Base-by-base conservation (phyloP, 2,329 filamentous ascomycete genomes). In the Bimuria novae-zelandiae region DNA sequence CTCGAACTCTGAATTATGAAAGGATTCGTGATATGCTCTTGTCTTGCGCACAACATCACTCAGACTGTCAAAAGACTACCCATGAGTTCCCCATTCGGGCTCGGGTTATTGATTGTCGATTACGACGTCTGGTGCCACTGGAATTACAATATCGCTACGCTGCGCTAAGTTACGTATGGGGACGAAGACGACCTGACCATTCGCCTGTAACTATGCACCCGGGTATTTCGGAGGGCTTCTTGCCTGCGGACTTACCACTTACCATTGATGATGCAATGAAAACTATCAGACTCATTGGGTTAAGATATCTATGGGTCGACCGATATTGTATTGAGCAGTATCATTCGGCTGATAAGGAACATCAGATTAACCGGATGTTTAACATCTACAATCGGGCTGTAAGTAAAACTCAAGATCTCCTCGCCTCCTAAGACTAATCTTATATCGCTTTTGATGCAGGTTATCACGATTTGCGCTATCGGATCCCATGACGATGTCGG, bases 271-370 rank as follows among this genome's bases (percentile, higher is more conserved):
- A 69, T 53, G 59, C 56, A 10, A 58, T 71, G 3, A 40, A 21
- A 3, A 57, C 61, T 14, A 63, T 60, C 0, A 37, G 30, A n/a
- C 35, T 25, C 3, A 52, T 71, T 3, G 57, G 64, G 2, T 43
- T 57, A 7, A 51, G 53, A 6, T 70, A 67, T 43, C 45, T 72
- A 0, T 72, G 68, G 68, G 54, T 71, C 8, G 69, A 71, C 44
- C 43, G 58, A 30, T 67, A 66, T 43, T 73, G 69, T 44, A 69
- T 73, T 17, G 42, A 58, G 29, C 64, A 70, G 37, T 35, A 42
- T 8, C 35, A 57, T 29, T 17, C 12, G 7, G 36, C 54, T 36
- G 49, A 62, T 27, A 51, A 49, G 17, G 22, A 45, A 3, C 22
- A 46, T 2, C 59, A 65, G 51, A 54, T 71, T 11, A 14, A 29